Evolutionary conservation across 176 grass and related monocot species (phyloP), one percentile per base, ranked within the genome.

Genomic region (Rhynchospora tenuis): DNA sequence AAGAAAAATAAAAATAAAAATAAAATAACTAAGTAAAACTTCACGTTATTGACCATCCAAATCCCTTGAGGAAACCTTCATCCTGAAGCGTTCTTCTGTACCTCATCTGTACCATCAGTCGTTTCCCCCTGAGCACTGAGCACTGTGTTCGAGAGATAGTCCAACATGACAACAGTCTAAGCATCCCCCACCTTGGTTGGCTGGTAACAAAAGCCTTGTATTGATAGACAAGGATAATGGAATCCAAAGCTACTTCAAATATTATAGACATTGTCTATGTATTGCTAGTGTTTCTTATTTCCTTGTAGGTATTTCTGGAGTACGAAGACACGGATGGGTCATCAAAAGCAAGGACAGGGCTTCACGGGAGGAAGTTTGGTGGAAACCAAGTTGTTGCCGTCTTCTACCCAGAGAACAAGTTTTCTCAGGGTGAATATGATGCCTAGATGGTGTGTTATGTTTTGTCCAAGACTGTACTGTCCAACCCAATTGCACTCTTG

Each of bases 221-320:
- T n/a, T n/a, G n/a, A n/a, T n/a, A n/a, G n/a, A n/a, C n/a, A n/a
- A n/a, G 33, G 33, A 38, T 4, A 38, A 38, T 38, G 33, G 33
- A 38, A 38, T 38, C 9, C 22, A 12, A 24, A 26, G 8, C 20
- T 61, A 12, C 31, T 66, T 70, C 7, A 70, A 6, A 65, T 65
- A 65, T 33, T 65, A 14, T 31, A 31, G 28, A 27, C 28, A 67
- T 33, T 67, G 64, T 67, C 56, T 33, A 20, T 80, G 0, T 65
- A 67, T 46, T 52, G 20, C 12, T 19, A 28, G 65, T 51, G 33
- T 29, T 48, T 59, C 19, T 61, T 84, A 6, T 76, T 26, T 11
- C 2, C 1, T 73, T 86, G 64, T 87, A 97, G 94, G 94, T 97
- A 78, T 94, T 91, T 92, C 85, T 97, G 92, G 94, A 97, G 88